phyloP scores from a whole-genome alignment of 2,329 filamentous ascomycete genomes.

The Bretziella fagacearum region DNA sequence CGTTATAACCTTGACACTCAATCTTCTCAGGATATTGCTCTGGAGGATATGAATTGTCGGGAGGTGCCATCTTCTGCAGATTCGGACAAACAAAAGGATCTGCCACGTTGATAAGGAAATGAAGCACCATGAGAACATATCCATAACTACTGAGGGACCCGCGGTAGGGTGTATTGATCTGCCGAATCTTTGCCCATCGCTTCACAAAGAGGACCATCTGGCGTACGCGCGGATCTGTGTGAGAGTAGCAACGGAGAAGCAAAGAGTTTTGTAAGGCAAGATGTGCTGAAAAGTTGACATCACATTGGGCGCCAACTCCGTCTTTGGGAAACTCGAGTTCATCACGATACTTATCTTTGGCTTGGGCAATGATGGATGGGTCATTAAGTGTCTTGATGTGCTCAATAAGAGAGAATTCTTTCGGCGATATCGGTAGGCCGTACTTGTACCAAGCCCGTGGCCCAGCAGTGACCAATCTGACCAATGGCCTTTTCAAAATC shows the following conservation, averaged over 20 bases:
- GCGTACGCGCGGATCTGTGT: constrained; percentile 59
- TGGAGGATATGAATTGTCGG: constrained; percentile 22
- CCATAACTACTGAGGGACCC: constrained; percentile 81
- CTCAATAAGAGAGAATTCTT: constrained; percentile 23
- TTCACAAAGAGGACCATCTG: constrained; percentile 76
- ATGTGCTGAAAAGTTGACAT: constrained; percentile 81
- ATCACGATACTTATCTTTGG: constrained; percentile 34
- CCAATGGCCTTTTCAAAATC: constrained; percentile 11
- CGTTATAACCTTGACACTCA: constrained; percentile 45
- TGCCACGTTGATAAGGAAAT: constrained; percentile 73
- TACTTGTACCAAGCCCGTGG: constrained; percentile 15
- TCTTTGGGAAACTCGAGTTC: constrained; percentile 61
- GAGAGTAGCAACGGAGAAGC: constrained; percentile 67
- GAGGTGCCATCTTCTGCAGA: constrained; percentile 44
- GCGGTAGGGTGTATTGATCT: constrained; percentile 73
- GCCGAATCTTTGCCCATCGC: constrained; percentile 71
- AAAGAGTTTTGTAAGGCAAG: constrained; percentile 71
- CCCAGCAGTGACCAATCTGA: constrained; percentile 8
- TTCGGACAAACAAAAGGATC: constrained; percentile 73
- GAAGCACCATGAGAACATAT: constrained; percentile 80
- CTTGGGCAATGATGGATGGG: constrained; percentile 31
- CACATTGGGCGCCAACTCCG: constrained; percentile 68
- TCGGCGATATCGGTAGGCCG: constrained; percentile 24
- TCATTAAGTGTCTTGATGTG: constrained; percentile 30
- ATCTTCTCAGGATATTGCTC: constrained; percentile 24